These are phyloP conservation scores for Ceratobasidium sp. DNA, from an alignment of 1,284 basidiomycete species.

Conservation along the genomic window DNA sequence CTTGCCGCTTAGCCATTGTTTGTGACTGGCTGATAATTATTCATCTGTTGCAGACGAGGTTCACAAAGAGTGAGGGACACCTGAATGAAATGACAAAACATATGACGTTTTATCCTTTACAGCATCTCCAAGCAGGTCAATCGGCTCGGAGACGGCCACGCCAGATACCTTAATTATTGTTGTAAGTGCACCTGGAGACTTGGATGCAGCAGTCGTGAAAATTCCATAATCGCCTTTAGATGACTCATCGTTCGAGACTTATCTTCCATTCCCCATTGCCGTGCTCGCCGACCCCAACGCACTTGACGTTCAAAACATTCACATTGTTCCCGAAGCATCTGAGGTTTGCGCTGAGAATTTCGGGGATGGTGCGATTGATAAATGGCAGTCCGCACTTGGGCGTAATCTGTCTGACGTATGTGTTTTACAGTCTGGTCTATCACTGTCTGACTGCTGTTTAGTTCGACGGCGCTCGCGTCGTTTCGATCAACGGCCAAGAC, in stretches of 20 bases:
- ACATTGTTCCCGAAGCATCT: constrained; percentile 72
- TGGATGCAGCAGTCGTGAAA: neutral
- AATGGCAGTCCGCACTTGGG: constrained; percentile 63
- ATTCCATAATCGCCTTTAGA: constrained; percentile 22
- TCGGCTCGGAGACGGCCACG: constrained; percentile 70
- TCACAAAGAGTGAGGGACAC: constrained; percentile 43
- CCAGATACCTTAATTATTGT: constrained; percentile 64
- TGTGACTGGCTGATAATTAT: neutral
- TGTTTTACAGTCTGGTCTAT: too few relatives aligned
- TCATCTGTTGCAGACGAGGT: constrained; percentile 30
- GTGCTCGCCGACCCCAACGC: constrained; percentile 64
- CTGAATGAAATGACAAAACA: neutral
- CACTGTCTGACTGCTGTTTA: too few relatives aligned
- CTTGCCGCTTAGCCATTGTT: neutral
- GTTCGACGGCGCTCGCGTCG: constrained; percentile 69
- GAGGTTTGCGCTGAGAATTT: constrained; percentile 68
- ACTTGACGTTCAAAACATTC: constrained; percentile 58
- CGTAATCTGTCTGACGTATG: constrained; percentile 63
- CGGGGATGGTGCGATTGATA: constrained; percentile 58
- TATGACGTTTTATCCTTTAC: too few relatives aligned
- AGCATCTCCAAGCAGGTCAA: constrained; percentile 64
- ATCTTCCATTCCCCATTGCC: constrained; percentile 68
- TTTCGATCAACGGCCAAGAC: constrained; percentile 67
- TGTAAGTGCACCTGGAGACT: constrained; percentile 5
- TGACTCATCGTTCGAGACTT: constrained; percentile 56